Evolutionary conservation across 1,139 yeast species (phyloP), one percentile per base, ranked within the genome.

Genomic region (Nakaseomyces kungkrabaensis): DNA sequence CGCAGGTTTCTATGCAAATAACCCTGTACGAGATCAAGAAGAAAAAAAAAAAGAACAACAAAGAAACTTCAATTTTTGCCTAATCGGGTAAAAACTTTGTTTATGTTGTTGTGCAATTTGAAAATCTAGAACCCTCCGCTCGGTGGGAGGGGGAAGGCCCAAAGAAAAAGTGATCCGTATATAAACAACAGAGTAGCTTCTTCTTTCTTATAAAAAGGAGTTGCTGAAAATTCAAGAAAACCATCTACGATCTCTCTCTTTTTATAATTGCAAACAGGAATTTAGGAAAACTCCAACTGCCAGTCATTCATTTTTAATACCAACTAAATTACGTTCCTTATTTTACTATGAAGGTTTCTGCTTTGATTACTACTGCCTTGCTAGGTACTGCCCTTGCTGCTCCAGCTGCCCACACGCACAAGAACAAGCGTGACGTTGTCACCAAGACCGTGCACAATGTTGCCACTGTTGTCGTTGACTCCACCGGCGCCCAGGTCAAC

Each of bases 381-480:
- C 59, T 73, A 40, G 59, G 60, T 49, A 62, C 73, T 64, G 61
- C 69, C 45, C 55, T 67, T 48, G 71, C 74, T 52, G 65, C 70
- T 9, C 72, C 72, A 48, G 56, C 53, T 27, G 53, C 64, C 46
- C 76, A 73, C 51, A 78, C 69, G 56, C 79, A 74, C 62, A 66
- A 69, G 60, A 72, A 71, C 56, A 74, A 74, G 69, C 74, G 78
- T 68, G 74, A 61, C 50, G 70, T 70, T 54, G 76, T 69, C 48
- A 70, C 74, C 53, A 71, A 69, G 45, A 61, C 72, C 49, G 74
- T 73, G 48, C 67, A 70, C 38, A 73, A 69, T 63, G 61, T 67
- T 53, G 68, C 63, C 45, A 63, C 72, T 37, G 55, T 61, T 43
- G 59, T 67, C 48, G 65, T 59, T 48, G 65, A 63, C 48, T 60